Conservation (phyloP, 2,329 filamentous ascomycete genomes). For the Colletotrichum sp. region DNA sequence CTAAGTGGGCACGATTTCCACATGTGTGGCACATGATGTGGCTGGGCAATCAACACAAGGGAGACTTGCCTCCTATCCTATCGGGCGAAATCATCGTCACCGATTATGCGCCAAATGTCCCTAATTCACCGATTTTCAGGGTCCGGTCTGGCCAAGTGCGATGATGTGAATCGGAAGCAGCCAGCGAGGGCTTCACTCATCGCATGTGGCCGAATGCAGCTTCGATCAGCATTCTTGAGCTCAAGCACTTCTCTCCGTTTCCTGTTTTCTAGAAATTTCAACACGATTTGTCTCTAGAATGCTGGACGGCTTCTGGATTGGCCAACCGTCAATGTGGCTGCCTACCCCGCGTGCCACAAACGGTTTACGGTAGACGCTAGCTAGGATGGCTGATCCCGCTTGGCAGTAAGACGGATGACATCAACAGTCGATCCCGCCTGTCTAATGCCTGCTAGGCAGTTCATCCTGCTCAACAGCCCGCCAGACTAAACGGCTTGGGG, state of each 20-base stretch:
- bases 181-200: neutral
- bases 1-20: neutral
- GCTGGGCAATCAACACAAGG: neutral
- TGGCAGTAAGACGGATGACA: constrained; percentile 17
- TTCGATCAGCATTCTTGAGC: neutral
- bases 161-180: neutral
- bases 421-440: constrained; percentile 4
- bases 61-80: neutral
- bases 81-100: neutral
- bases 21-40: neutral
- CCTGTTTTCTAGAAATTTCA: neutral
- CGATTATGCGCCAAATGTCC: neutral
- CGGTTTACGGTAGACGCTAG: neutral
- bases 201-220: neutral
- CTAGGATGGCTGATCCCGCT: neutral
- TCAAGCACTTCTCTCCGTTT: neutral
- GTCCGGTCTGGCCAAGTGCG: neutral
- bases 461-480: neutral
- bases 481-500: neutral
- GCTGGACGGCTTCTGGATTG: neutral
- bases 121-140: neutral
- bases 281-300: neutral
- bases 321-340: neutral
- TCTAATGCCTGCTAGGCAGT: neutral
- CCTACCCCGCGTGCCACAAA: neutral